Evolutionary conservation across 176 grass and related monocot genomes (phyloP).

Genomic region (Oryza australiensis): DNA sequence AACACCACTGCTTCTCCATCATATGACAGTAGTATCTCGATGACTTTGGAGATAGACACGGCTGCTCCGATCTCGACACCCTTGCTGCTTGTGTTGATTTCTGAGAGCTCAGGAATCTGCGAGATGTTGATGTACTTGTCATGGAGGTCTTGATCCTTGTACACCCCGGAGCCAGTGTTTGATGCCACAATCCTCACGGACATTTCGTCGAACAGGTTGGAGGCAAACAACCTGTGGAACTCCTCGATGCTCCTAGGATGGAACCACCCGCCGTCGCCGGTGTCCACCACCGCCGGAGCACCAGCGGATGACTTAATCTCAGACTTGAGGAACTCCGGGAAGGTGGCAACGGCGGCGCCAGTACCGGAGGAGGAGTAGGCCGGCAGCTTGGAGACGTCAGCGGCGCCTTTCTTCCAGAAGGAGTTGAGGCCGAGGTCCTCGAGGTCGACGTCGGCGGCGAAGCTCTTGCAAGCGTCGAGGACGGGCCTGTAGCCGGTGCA

Average conservation of each 20-base stretch:
- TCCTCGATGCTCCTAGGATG: slow-evolving; percentile 58
- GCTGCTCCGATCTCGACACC: slow-evolving; percentile 71
- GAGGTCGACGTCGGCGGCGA: slow-evolving; percentile 69
- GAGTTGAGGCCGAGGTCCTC: slow-evolving; percentile 85
- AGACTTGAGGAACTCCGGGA: slow-evolving; percentile 77
- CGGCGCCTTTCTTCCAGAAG: slow-evolving; percentile 67
- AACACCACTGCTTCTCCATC: slow-evolving; percentile 45
- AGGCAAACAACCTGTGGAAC: slow-evolving; percentile 47
- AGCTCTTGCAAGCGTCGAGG: slow-evolving; percentile 83
- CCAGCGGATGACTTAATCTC: slow-evolving; percentile 54
- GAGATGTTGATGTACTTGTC: slow-evolving; percentile 68
- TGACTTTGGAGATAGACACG: slow-evolving; percentile 70
- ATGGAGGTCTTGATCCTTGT: slow-evolving; percentile 61
- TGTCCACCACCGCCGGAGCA: not conserved
- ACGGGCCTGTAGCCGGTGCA: slow-evolving; percentile 81
- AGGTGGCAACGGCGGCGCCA: slow-evolving; percentile 37
- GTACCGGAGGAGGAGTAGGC: slow-evolving; percentile 28
- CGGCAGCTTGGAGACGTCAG: slow-evolving; percentile 42
- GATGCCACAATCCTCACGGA: slow-evolving; percentile 65
- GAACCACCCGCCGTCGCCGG: slow-evolving; percentile 38
- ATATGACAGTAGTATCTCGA: slow-evolving; percentile 49
- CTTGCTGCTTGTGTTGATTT: slow-evolving; percentile 43
- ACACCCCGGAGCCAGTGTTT: slow-evolving; percentile 80
- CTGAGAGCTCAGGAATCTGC: slow-evolving; percentile 60
- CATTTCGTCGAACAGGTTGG: slow-evolving; percentile 36